Percentiles rank a stretch among this genome's conserved stretches.
Evolutionary conservation across 257 asterid genomes (phyloP).

Genomic region (Solanum paucissectum): DNA sequence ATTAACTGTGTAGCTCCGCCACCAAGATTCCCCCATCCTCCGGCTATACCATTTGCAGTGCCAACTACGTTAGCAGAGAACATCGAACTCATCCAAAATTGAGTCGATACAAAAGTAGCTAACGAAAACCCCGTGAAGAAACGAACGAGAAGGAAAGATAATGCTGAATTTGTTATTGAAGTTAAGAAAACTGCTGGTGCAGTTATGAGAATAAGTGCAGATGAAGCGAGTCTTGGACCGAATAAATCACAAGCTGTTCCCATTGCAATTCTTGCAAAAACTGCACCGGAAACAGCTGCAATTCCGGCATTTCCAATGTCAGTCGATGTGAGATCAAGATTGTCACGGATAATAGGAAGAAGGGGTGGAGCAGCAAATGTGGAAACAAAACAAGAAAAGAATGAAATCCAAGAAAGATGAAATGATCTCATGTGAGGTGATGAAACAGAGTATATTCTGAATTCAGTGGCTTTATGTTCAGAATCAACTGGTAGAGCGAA

Average conservation of each 20-base stretch:
- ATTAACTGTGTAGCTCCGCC: constrained; percentile 84
- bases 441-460: constrained; percentile 36
- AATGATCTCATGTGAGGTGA: constrained; percentile 86
- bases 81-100: constrained; percentile 91
- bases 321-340: constrained; percentile 63
- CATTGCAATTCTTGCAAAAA: constrained; percentile 71
- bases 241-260: constrained; percentile 76
- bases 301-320: constrained; percentile 88
- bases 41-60: constrained; percentile 74
- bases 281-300: constrained; percentile 85
- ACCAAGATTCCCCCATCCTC: constrained; percentile 96
- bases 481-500: constrained; percentile 69
- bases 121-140: constrained; percentile 75
- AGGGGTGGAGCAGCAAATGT: constrained; percentile 86
- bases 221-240: constrained; percentile 70
- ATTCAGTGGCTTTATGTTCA: constrained; percentile 58
- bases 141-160: constrained; percentile 45
- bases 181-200: constrained; percentile 67
- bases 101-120: constrained; percentile 80
- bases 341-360: constrained; percentile 73
- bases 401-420: constrained; percentile 80
- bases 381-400: constrained; percentile 82
- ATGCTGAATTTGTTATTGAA: constrained; percentile 28
- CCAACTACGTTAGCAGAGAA: constrained; percentile 54
- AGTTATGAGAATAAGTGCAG: constrained; percentile 53